These are phyloP conservation scores for Kalmanozyma brasiliensis DNA, from an alignment of 1,284 basidiomycete species.

Conservation along the genomic window DNA sequence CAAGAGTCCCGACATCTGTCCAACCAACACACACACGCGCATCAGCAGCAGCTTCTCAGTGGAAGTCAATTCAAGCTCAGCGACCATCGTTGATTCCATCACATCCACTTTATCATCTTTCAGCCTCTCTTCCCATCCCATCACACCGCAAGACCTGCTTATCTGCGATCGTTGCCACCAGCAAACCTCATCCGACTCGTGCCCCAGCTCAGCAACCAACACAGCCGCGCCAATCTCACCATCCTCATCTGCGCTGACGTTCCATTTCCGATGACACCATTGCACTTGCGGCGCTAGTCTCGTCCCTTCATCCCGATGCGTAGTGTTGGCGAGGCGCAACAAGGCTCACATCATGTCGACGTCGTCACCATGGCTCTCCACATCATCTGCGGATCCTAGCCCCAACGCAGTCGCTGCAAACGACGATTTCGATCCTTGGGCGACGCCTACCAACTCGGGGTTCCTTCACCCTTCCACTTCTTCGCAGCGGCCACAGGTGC, in stretches of 20 bases:
- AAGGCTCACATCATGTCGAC: constrained; percentile 15
- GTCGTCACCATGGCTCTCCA: constrained; percentile 26
- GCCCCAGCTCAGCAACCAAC: not conserved
- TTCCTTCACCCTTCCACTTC: constrained; percentile 15
- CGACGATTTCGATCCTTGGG: constrained; percentile 22
- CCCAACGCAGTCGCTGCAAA: constrained; percentile 1
- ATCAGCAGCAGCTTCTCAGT: too few relatives aligned
- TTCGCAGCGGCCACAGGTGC: constrained; percentile 20
- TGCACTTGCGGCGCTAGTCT: not conserved
- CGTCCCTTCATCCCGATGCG: constrained; percentile 2
- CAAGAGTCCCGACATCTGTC: too few relatives aligned
- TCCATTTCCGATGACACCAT: not conserved
- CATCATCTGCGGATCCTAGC: constrained; percentile 8
- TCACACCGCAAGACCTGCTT: too few relatives aligned
- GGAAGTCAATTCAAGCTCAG: too few relatives aligned
- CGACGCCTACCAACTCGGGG: constrained; percentile 11
- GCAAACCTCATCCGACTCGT: too few relatives aligned
- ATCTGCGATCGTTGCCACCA: too few relatives aligned
- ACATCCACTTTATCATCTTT: too few relatives aligned
- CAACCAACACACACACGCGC: too few relatives aligned
- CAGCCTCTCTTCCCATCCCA: too few relatives aligned
- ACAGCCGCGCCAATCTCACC: constrained; percentile 3
- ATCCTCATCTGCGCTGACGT: not conserved
- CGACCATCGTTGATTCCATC: too few relatives aligned
- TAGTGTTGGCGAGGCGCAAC: not conserved